Base-by-base conservation (phyloP, 768 basidiomycete genomes). In the Termitomyces sp. region DNA sequence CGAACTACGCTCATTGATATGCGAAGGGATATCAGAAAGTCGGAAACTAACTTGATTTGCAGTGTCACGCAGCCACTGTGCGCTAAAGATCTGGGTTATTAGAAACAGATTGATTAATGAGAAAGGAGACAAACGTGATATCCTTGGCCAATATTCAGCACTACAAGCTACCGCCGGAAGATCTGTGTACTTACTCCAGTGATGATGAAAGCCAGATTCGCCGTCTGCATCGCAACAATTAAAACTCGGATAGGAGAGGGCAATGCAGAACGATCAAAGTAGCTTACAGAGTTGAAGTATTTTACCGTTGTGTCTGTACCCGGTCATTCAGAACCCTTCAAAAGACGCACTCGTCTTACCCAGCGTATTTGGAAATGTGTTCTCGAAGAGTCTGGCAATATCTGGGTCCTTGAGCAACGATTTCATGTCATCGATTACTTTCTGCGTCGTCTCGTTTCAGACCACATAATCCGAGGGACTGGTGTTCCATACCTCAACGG, bases 51-150 rank as follows among this genome's bases (percentile, higher is more conserved):
- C 87, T 72, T 90, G 89, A 67, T 91, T 92, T 26, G 83, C 87
- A 22, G 90, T 89, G 67, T 92, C 89, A 50, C 90, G 86, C 37
- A 92, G 77, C 90, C 90, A 92, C 66, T 91, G 89, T 3, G 90
- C 90, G 33, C 89, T 91, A 26, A 26, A 18, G 7, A 58, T 22
- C 58, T 34, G 48, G 40, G 56, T 14, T 9, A 33, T 52, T 26
- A 39, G 37, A 36, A 34, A 66, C 45, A 26, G 20, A 22, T 6
- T 27, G 32, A 20, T 24, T 8, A 7, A 20, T 9, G 43, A 20
- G 34, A 44, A 59, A 37, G 50, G 53, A 37, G 12, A 76, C 85
- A 48, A 68, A 90, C 89, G 85, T 86, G 64, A 91, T 89, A 67
- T 91, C 88, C 87, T 88, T 39, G 49, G 13, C 47, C 20, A 26